Conservation (phyloP, 768 basidiomycete species). For the Saitozyma sp. region DNA sequence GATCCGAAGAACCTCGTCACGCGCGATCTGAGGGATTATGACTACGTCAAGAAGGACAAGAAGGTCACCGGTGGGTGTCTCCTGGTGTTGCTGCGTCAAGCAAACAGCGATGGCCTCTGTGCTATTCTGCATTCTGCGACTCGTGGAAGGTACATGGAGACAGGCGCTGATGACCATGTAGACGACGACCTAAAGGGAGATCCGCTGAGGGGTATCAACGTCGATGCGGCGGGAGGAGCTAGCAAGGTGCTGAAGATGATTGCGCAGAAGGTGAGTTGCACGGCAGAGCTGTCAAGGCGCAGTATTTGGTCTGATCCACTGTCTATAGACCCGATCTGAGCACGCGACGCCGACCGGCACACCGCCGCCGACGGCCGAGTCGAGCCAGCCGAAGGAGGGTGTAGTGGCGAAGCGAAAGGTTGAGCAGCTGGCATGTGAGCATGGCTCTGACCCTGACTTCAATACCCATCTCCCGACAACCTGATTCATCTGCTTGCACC, state of each 20-base stretch:
- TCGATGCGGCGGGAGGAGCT: constrained; percentile 53
- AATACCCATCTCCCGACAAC: too few species aligned
- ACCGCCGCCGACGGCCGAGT: constrained; percentile 8
- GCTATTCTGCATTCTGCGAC: too few species aligned
- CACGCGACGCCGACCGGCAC: constrained; percentile 18
- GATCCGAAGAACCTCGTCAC: constrained; percentile 54
- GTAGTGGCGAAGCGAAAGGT: constrained; percentile 39
- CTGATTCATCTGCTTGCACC: too few species aligned
- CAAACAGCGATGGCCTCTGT: not conserved
- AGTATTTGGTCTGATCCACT: constrained; percentile 1
- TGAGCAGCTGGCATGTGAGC: constrained; percentile 43
- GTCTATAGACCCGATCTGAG: constrained; percentile 26
- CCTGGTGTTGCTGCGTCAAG: not conserved
- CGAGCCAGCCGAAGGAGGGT: constrained; percentile 35
- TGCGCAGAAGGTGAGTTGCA: constrained; percentile 48
- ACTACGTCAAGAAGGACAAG: constrained; percentile 55
- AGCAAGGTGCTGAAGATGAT: constrained; percentile 52
- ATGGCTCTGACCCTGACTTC: not conserved
- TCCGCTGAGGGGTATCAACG: constrained; percentile 54
- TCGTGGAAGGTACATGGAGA: too few species aligned
- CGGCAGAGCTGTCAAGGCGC: not conserved
- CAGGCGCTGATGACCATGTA: constrained; percentile 11
- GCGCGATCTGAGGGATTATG: constrained; percentile 54
- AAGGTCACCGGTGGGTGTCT: constrained; percentile 43
- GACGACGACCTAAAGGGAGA: constrained; percentile 45